Conservation (phyloP, 2,329 filamentous ascomycete genomes). For the Trichothecium sympodiale region DNA sequence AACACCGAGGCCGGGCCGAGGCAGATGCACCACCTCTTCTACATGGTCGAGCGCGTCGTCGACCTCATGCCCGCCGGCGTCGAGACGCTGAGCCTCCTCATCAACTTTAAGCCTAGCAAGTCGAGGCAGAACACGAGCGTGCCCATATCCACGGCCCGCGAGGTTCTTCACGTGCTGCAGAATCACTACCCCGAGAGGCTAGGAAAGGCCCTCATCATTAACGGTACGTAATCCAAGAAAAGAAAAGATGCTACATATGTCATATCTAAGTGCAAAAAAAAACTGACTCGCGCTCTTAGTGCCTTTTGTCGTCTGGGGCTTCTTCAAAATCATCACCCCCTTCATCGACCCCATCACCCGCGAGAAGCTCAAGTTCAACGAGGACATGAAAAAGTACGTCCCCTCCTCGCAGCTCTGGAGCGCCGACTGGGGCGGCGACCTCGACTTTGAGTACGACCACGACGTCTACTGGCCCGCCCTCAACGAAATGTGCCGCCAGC, state of each 20-base stretch:
- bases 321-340: constrained; percentile 91
- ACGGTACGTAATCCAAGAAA: constrained; percentile 43
- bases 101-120: constrained; percentile 81
- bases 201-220: constrained; percentile 79
- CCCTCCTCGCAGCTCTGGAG: constrained; percentile 75
- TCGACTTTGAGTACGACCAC: constrained; percentile 90
- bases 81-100: constrained; percentile 75
- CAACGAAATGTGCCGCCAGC: constrained; percentile 56
- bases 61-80: constrained; percentile 81
- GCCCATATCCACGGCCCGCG: constrained; percentile 62
- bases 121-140: constrained; percentile 63
- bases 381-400: constrained; percentile 74
- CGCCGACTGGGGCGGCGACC: constrained; percentile 59
- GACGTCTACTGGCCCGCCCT: constrained; percentile 80
- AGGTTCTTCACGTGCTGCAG: constrained; percentile 85
- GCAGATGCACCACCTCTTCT: constrained; percentile 89
- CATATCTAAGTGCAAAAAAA: not conserved
- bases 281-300: constrained; percentile 35
- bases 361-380: constrained; percentile 96
- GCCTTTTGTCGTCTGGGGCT: constrained; percentile 81
- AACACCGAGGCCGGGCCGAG: constrained; percentile 81
- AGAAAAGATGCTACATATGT: not conserved
- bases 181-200: constrained; percentile 91
- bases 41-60: constrained; percentile 84
- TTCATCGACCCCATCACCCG: constrained; percentile 94